A percentile compares a stretch with the other conserved stretches of the same genome.
phyloP scores from a whole-genome alignment of 1,284 basidiomycete species.

The Cryptococcus hybrid region DNA sequence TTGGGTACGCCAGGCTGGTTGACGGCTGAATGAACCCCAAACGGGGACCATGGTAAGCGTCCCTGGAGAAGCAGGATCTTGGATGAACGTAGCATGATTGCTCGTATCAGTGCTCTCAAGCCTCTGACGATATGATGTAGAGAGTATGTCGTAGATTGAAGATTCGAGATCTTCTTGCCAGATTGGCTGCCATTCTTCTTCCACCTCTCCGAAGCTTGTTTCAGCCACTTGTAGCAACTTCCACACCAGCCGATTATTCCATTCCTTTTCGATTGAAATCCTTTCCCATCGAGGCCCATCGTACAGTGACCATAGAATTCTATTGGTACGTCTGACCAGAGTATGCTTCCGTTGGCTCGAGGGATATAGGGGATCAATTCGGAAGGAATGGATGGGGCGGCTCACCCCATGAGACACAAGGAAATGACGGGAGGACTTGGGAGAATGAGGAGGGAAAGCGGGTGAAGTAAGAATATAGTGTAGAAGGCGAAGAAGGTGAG shows the following conservation, averaged over 20 bases:
- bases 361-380: not conserved
- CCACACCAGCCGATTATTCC: conserved; percentile 15
- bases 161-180: conserved; percentile 2
- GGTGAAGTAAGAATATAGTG: conserved; percentile 5
- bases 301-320: conserved; percentile 6
- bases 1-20: not conserved
- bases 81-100: not conserved
- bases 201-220: not conserved
- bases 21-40: not conserved
- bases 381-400: conserved; percentile 1
- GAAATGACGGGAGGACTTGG: conserved; percentile 5
- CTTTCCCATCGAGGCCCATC: conserved; percentile 15
- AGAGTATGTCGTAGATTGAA: not conserved
- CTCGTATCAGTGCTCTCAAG: not conserved
- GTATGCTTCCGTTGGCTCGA: not conserved
- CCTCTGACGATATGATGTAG: not conserved
- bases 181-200: conserved; percentile 9
- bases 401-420: conserved; percentile 1
- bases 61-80: conserved; percentile 1
- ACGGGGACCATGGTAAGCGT: not conserved
- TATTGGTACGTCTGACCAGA: conserved; percentile 5
- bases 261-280: conserved; percentile 11
- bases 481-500: conserved; percentile 6
- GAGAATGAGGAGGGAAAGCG: not conserved
- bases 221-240: conserved; percentile 1